These are phyloP conservation scores for Botrytis tulipae DNA, from an alignment of 2,329 filamentous ascomycete species.

Conservation along the genomic window DNA sequence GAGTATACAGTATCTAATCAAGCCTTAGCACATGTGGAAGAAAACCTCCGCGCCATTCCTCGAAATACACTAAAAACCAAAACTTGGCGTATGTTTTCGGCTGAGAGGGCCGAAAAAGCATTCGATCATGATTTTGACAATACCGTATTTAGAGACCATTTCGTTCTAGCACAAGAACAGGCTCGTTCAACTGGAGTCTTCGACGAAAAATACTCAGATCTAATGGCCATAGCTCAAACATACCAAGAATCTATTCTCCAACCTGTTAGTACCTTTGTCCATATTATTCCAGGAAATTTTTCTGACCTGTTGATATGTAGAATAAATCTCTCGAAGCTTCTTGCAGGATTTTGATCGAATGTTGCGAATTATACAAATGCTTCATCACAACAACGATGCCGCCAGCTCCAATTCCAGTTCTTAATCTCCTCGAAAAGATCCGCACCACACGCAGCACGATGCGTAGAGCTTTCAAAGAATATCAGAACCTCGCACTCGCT, in stretches of 20 bases:
- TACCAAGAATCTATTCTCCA: conserved; percentile 17
- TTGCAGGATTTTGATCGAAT: conserved; percentile 22
- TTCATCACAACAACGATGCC: conserved; percentile 17
- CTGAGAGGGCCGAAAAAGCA: conserved; percentile 1
- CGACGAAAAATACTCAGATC: conserved; percentile 13
- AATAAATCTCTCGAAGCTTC: conserved; percentile 24
- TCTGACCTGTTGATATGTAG: conserved; percentile 1
- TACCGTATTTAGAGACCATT: conserved; percentile 18
- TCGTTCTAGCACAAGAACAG: conserved; percentile 17
- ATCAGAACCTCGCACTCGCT: conserved; percentile 23
- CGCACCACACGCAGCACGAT: conserved; percentile 24
- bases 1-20: background rate
- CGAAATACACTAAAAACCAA: conserved; percentile 16
- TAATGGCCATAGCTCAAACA: conserved; percentile 14
- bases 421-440: conserved; percentile 23
- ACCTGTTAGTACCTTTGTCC: conserved; percentile 16
- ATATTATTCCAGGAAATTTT: background rate
- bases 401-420: conserved; percentile 14
- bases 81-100: conserved; percentile 23
- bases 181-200: conserved; percentile 14
- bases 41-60: conserved; percentile 20
- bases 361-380: conserved; percentile 26
- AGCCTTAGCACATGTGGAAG: conserved; percentile 25
- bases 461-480: conserved; percentile 24
- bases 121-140: conserved; percentile 19